Conservation (phyloP, 257 asterid genomes). For the Nicotiana sylvestris region DNA sequence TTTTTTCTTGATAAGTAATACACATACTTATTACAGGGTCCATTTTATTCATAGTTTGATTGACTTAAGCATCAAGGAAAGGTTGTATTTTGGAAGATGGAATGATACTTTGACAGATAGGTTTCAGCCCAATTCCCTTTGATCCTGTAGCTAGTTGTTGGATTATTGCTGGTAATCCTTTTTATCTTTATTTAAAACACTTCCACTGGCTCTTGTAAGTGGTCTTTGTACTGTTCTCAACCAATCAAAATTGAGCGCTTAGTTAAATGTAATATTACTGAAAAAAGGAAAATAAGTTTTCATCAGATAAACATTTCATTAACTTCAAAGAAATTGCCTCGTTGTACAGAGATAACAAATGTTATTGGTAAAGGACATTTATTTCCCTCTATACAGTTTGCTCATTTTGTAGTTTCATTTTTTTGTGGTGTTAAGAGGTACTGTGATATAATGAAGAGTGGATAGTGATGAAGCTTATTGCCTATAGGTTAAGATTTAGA, state of each 20-base stretch:
- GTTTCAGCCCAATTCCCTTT: not conserved
- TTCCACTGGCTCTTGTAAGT: not conserved
- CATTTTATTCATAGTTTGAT: not conserved
- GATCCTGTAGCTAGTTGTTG: not conserved
- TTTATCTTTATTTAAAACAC: not conserved
- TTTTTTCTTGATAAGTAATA: not conserved
- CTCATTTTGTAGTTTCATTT: not conserved
- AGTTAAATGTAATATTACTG: not conserved
- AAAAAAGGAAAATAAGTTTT: not conserved
- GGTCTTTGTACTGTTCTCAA: not conserved
- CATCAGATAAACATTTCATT: not conserved
- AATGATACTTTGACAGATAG: not conserved
- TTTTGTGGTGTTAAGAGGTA: not conserved
- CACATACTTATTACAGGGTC: not conserved
- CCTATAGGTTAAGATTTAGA: too few relatives aligned
- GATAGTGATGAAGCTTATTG: not conserved
- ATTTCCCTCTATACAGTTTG: not conserved
- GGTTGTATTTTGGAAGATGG: not conserved
- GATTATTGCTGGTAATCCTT: not conserved
- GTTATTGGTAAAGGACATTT: not conserved
- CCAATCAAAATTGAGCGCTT: not conserved
- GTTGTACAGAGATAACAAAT: not conserved
- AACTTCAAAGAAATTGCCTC: not conserved
- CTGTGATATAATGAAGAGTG: not conserved
- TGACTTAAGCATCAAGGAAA: not conserved